These are phyloP conservation scores for Diaporthe sp. DNA, from an alignment of 2,329 filamentous ascomycete genomes.

Conservation along the genomic window DNA sequence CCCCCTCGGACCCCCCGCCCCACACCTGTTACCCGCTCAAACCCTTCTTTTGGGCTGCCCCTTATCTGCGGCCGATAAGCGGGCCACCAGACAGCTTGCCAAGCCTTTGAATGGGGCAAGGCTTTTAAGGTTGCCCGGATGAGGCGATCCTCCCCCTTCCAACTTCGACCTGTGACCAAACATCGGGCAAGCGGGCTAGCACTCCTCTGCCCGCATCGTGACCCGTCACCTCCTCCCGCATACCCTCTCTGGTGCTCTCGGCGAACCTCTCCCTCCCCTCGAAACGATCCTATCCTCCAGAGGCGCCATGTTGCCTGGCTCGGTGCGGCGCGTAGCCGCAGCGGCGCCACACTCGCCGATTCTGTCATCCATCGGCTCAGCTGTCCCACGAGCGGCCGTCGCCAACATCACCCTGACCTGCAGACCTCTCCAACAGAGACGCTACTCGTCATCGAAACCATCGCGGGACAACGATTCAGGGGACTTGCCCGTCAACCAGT, in stretches of 20 bases:
- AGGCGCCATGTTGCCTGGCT: constrained; percentile 66
- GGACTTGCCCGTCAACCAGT: constrained; percentile 63
- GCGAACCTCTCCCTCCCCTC: neutral
- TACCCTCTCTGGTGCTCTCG: neutral
- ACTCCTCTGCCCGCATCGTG: constrained; percentile 34
- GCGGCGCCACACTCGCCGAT: constrained; percentile 61
- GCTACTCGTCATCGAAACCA: constrained; percentile 74
- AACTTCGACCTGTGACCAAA: constrained; percentile 36
- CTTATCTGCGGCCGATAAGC: constrained; percentile 29
- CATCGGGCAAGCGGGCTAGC: constrained; percentile 36
- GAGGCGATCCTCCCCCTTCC: constrained; percentile 36
- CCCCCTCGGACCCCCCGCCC: neutral
- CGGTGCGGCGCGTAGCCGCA: constrained; percentile 68
- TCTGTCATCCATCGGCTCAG: constrained; percentile 58
- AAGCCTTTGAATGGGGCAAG: constrained; percentile 37
- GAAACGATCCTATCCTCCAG: neutral
- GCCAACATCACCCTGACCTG: constrained; percentile 53
- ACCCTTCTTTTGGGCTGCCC: neutral
- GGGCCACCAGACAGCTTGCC: neutral
- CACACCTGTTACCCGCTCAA: neutral
- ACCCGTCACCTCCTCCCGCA: constrained; percentile 4
- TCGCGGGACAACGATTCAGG: constrained; percentile 70
- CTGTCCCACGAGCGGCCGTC: constrained; percentile 56
- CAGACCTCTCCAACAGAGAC: constrained; percentile 63
- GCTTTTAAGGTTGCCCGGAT: constrained; percentile 40